phyloP scores from a whole-genome alignment of 441 rosid genomes.

The Viola pubescens region DNA sequence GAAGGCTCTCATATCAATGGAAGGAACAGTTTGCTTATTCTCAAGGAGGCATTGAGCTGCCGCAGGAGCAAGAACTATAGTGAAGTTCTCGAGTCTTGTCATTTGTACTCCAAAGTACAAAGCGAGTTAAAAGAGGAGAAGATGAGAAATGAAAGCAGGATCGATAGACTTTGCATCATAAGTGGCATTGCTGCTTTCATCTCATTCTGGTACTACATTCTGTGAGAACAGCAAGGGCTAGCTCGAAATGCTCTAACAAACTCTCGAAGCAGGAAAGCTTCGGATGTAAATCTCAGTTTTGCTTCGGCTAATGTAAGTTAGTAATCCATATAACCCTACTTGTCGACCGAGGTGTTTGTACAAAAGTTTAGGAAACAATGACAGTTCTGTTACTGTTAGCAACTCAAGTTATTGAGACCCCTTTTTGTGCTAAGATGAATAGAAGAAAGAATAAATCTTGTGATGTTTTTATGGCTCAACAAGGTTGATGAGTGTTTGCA shows the following conservation, averaged over 20 bases:
- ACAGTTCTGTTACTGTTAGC: too few relatives aligned
- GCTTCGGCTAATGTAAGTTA: constrained; percentile 18
- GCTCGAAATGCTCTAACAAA: constrained; percentile 13
- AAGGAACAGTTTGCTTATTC: constrained; percentile 54
- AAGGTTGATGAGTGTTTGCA: too few relatives aligned
- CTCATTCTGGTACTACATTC: constrained; percentile 47
- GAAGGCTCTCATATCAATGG: constrained; percentile 73
- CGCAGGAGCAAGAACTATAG: constrained; percentile 57
- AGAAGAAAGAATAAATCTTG: too few relatives aligned
- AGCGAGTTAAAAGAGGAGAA: constrained; percentile 62
- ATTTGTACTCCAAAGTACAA: constrained; percentile 54
- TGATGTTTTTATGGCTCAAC: too few relatives aligned
- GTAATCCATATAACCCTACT: neutral
- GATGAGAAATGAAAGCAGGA: constrained; percentile 58
- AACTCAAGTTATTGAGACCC: too few relatives aligned
- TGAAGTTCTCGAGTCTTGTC: constrained; percentile 63
- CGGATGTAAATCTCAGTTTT: constrained; percentile 31
- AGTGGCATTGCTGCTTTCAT: constrained; percentile 53
- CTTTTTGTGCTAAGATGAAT: too few relatives aligned
- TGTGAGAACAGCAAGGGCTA: constrained; percentile 25
- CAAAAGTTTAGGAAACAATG: neutral
- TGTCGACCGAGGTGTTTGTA: neutral
- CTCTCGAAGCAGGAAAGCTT: constrained; percentile 2
- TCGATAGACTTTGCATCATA: constrained; percentile 54
- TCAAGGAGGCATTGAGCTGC: constrained; percentile 61